Evolutionary conservation across 2,329 filamentous ascomycete species (phyloP).

Genomic region (Cadophora sp.): DNA sequence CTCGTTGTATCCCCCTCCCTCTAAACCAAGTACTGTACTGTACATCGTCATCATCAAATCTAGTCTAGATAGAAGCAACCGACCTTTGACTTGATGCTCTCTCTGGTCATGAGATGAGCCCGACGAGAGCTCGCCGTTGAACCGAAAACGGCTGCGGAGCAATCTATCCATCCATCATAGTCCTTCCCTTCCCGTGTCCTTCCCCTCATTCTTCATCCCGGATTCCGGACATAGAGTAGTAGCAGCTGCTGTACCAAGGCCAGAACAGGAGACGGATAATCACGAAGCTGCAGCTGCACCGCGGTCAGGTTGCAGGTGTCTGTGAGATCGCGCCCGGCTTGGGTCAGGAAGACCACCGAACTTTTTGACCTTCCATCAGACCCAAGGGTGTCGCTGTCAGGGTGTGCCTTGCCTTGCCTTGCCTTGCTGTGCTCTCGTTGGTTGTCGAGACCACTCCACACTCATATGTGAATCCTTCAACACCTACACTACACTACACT

Average conservation of each 20-base stretch:
- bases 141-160: constrained; percentile 9
- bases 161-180: constrained; percentile 2
- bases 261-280: constrained; percentile 12
- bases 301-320: not conserved
- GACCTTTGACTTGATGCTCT: not conserved
- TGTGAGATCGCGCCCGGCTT: constrained; percentile 3
- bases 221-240: constrained; percentile 8
- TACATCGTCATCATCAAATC: not conserved
- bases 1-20: not conserved
- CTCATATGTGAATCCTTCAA: constrained; percentile 5
- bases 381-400: not conserved
- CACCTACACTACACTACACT: not conserved
- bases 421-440: constrained; percentile 1
- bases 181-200: constrained; percentile 3
- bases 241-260: not conserved
- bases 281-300: not conserved
- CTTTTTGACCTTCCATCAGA: not conserved
- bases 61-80: not conserved
- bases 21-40: not conserved
- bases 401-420: constrained; percentile 2
- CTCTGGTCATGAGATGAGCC: constrained; percentile 12
- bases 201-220: not conserved
- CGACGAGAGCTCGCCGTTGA: constrained; percentile 4
- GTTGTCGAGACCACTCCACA: not conserved
- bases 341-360: too few species aligned